phyloP scores from a whole-genome alignment of 257 asterid species.

The Nicotiana otophora region DNA sequence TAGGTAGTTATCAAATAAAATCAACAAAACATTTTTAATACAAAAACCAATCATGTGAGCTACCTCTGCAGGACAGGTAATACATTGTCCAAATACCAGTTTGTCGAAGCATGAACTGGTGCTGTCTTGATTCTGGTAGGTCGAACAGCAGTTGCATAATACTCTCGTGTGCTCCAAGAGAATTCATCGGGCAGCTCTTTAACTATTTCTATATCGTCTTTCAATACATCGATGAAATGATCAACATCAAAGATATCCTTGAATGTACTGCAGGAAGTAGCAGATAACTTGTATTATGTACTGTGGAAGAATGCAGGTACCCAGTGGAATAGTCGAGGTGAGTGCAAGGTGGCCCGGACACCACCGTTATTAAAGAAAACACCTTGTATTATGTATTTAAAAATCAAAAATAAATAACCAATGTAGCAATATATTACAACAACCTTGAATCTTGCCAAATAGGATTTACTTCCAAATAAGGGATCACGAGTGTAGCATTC shows the following conservation, averaged over 20 bases:
- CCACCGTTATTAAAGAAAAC: not conserved
- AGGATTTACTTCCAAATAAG: conserved; percentile 81
- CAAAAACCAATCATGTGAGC: conserved; percentile 10
- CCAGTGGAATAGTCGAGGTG: not conserved
- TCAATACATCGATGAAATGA: conserved; percentile 74
- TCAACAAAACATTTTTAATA: not conserved
- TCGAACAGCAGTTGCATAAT: conserved; percentile 80
- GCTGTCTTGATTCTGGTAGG: conserved; percentile 82
- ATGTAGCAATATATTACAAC: not conserved
- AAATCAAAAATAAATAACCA: not conserved
- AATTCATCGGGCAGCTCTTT: too few relatives aligned
- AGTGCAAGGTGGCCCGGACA: not conserved
- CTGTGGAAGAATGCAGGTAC: not conserved
- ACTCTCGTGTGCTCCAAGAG: conserved; percentile 73
- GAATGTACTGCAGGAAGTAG: conserved; percentile 55
- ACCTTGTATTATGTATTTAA: not conserved
- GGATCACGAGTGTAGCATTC: conserved; percentile 89
- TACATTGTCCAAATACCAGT: conserved; percentile 87
- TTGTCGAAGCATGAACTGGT: conserved; percentile 88
- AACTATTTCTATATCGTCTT: conserved; percentile 2
- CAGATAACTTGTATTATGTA: not conserved
- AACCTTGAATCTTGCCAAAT: conserved; percentile 97
- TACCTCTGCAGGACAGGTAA: conserved; percentile 70
- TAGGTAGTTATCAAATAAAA: not conserved
- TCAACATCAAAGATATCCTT: conserved; percentile 91